Base-by-base conservation (phyloP, 164 flowering plant genomes). In the Litsea cubeba region DNA sequence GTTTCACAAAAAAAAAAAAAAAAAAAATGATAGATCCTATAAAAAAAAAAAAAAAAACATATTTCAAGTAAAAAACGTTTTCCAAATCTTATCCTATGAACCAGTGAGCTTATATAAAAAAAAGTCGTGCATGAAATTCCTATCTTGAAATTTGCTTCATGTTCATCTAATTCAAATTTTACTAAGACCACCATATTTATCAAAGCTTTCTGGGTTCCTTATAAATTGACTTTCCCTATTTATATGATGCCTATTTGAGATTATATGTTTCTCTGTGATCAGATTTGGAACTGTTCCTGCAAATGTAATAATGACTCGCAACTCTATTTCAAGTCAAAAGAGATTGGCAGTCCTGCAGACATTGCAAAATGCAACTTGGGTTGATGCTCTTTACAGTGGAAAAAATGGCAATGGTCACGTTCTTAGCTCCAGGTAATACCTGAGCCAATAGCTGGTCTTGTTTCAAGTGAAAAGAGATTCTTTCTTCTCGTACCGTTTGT, bases 211-310 rank as follows among this genome's bases (percentile, higher is more conserved):
- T 54, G 58, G 20, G 4, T 18, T 54, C 20, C 15, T 14, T 15
- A 54, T 54, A 18, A 15, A 54, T 54, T 54, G 20, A 54, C 7
- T 23, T 73, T 26, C 17, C 50, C 26, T 28, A 57, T 46, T 28
- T 50, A 12, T 58, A 15, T 0, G 22, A 5, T 57, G 40, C 15
- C 25, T 17, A 66, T 1, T 10, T 71, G 63, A 35, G 1, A 24
- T 57, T 57, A 17, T 28, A 69, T 62, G 17, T 50, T 71, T 77
- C 35, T 62, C 50, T 58, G 24, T 22, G n/a, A 51, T 40, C 80
- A 83, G 85, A 81, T 79, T 81, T 62, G 83, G 85, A 69, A 64
- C 65, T 24, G 79, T 83, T 72, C 85, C 83, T 30, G 82, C 85
- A 70, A 79, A 81, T 67, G 83, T 75, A 32, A 76, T 83, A 60